Percentiles rank a stretch among this genome's conserved stretches.
Evolutionary conservation across 2,329 filamentous ascomycete genomes (phyloP).

Genomic region (Aureobasidium sp.): DNA sequence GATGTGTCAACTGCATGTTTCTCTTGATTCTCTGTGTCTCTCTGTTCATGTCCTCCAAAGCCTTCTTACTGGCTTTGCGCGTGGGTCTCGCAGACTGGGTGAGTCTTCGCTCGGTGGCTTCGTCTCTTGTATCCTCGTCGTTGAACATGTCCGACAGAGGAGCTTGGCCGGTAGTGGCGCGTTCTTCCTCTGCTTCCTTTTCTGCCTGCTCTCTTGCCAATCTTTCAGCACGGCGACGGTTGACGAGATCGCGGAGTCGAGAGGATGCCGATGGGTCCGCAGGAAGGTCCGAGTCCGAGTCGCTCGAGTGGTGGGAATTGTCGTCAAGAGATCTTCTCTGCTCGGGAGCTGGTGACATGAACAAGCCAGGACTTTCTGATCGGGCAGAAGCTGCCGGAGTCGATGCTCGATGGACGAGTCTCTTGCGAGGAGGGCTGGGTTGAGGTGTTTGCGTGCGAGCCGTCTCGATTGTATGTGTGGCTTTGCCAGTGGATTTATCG

Average conservation of each 20-base stretch:
- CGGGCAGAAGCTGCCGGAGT: background rate
- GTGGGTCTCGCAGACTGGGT: conserved; percentile 61
- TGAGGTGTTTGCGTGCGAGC: background rate
- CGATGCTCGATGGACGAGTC: background rate
- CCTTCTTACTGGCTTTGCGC: conserved; percentile 88
- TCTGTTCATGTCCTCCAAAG: conserved; percentile 85
- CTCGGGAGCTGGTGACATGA: conserved; percentile 10
- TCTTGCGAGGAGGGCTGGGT: background rate
- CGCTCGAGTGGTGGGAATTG: background rate
- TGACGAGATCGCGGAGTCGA: conserved; percentile 63
- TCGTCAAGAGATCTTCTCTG: background rate
- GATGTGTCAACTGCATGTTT: conserved; percentile 83
- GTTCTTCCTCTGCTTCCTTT: conserved; percentile 32
- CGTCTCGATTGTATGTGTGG: background rate
- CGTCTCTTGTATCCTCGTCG: conserved; percentile 49
- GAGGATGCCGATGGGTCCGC: conserved; percentile 25
- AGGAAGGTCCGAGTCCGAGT: conserved; percentile 26
- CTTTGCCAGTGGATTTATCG: conserved; percentile 3
- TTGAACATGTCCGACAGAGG: conserved; percentile 17
- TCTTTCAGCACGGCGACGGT: conserved; percentile 63
- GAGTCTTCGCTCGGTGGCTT: conserved; percentile 34
- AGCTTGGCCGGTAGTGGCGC: conserved; percentile 11
- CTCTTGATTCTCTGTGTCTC: conserved; percentile 88
- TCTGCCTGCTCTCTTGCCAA: conserved; percentile 54
- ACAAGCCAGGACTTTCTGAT: conserved; percentile 7